A percentile compares a stretch with the other conserved stretches of the same genome.
Evolutionary conservation across 177 flowering plant genomes (phyloP).

Genomic region (Telopea speciosissima): DNA sequence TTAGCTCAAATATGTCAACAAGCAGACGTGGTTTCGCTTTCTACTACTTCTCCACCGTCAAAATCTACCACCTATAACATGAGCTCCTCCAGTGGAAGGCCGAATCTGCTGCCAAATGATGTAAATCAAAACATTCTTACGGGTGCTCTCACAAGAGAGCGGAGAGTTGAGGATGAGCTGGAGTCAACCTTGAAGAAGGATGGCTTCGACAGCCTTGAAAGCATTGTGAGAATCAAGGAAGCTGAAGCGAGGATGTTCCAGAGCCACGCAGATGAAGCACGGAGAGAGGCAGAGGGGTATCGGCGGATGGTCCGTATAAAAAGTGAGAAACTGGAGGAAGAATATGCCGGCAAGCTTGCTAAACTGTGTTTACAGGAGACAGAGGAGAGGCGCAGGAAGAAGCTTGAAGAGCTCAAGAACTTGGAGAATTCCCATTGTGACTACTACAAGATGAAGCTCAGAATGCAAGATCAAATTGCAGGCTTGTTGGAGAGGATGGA

Average conservation of each 20-base stretch:
- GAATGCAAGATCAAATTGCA: slow-evolving; percentile 88
- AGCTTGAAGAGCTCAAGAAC: slow-evolving; percentile 73
- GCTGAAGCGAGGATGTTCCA: slow-evolving; percentile 92
- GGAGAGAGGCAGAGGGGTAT: slow-evolving; percentile 67
- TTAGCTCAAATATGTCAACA: slow-evolving; percentile 27
- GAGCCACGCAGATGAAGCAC: slow-evolving; percentile 76
- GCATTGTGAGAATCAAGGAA: slow-evolving; percentile 75
- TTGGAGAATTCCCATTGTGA: slow-evolving; percentile 71
- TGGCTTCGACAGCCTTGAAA: slow-evolving; percentile 72
- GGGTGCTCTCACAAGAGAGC: slow-evolving; percentile 26
- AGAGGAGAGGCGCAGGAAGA: slow-evolving; percentile 73
- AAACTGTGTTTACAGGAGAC: slow-evolving; percentile 73
- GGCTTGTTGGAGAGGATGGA: slow-evolving; percentile 87
- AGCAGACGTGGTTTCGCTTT: slow-evolving; percentile 30
- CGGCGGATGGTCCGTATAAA: slow-evolving; percentile 36
- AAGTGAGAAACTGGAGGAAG: slow-evolving; percentile 67
- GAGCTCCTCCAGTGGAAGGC: slow-evolving; percentile 27
- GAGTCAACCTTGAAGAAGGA: slow-evolving; percentile 34
- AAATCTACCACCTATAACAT: slow-evolving; percentile 29
- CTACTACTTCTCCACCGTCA: slow-evolving; percentile 33
- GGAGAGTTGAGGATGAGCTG: slow-evolving; percentile 35
- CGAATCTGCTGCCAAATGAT: slow-evolving; percentile 30
- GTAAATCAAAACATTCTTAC: slow-evolving; percentile 33
- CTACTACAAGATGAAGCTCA: slow-evolving; percentile 76
- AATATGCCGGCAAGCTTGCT: slow-evolving; percentile 57